Evolutionary conservation across 306 rosid species (phyloP).

Genomic region (Urtica urens): DNA sequence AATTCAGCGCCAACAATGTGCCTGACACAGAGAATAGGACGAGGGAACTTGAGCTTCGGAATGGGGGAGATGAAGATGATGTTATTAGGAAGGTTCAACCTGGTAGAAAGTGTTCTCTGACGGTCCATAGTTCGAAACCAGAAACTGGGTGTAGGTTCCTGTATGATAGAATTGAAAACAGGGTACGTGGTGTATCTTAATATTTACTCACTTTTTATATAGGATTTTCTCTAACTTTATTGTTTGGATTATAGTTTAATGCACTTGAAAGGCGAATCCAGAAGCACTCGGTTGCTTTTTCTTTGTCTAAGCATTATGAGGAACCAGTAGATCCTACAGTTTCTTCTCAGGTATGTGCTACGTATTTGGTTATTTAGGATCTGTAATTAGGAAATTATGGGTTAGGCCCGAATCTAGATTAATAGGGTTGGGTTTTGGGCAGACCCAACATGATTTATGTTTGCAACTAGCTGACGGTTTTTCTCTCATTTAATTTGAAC

Average conservation of each 20-base stretch:
- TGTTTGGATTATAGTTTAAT: constrained; percentile 43
- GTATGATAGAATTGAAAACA: constrained; percentile 66
- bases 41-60: constrained; percentile 29
- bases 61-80: constrained; percentile 40
- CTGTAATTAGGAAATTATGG: too few species aligned
- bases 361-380: too few species aligned
- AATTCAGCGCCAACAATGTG: constrained; percentile 37
- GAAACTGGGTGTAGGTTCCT: constrained; percentile 69
- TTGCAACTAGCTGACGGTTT: too few species aligned
- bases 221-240: constrained; percentile 14
- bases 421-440: too few species aligned
- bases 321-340: constrained; percentile 81
- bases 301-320: constrained; percentile 55
- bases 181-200: constrained; percentile 39
- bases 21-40: constrained; percentile 28
- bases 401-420: too few species aligned
- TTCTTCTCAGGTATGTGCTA: constrained; percentile 66
- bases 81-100: constrained; percentile 52
- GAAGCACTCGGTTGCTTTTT: constrained; percentile 47
- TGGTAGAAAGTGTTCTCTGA: constrained; percentile 55
- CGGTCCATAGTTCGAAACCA: constrained; percentile 53
- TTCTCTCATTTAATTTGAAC: too few species aligned
- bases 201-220: constrained; percentile 9
- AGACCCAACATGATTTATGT: too few species aligned
- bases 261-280: constrained; percentile 65